Evolutionary conservation across 2,329 filamentous ascomycete genomes (phyloP).

Genomic region (Chaetomiaceae sp.): DNA sequence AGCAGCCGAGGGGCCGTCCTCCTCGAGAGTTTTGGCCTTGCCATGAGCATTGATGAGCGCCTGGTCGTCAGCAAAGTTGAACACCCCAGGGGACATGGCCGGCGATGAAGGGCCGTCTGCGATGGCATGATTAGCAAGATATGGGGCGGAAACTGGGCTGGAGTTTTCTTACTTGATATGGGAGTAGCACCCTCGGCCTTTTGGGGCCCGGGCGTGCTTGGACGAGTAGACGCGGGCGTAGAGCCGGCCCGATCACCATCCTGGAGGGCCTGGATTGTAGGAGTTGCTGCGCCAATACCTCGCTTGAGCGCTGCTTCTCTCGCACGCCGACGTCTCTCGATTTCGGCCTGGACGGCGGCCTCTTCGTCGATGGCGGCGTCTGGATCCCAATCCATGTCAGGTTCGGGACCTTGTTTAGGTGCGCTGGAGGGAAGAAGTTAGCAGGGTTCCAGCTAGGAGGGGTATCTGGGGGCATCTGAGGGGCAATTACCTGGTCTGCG

Average conservation of each 20-base stretch:
- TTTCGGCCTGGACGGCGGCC: slow-evolving; percentile 55
- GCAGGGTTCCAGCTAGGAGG: not conserved
- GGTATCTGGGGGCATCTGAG: not conserved
- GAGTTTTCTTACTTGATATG: slow-evolving; percentile 39
- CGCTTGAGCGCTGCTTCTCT: slow-evolving; percentile 74
- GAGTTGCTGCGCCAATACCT: slow-evolving; percentile 71
- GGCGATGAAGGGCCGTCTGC: slow-evolving; percentile 29
- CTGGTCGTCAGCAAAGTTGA: slow-evolving; percentile 62
- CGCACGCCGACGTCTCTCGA: slow-evolving; percentile 78
- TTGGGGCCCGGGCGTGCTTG: slow-evolving; percentile 37
- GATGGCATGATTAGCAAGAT: slow-evolving; percentile 6
- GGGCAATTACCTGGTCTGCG: slow-evolving; percentile 33
- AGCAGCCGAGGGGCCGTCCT: slow-evolving; percentile 81
- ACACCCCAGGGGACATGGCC: slow-evolving; percentile 52
- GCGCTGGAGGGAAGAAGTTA: slow-evolving; percentile 3
- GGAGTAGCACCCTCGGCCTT: slow-evolving; percentile 40
- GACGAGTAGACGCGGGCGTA: slow-evolving; percentile 47
- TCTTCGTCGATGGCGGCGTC: slow-evolving; percentile 64
- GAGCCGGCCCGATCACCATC: slow-evolving; percentile 56
- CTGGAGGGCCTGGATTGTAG: slow-evolving; percentile 70
- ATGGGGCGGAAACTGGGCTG: not conserved
- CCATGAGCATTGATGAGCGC: slow-evolving; percentile 60
- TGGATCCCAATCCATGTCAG: slow-evolving; percentile 44
- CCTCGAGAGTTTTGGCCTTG: slow-evolving; percentile 38
- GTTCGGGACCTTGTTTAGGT: slow-evolving; percentile 18